Evolutionary conservation across 192 early-diverging fungal species (phyloP).

Genomic region (Diversispora epigaea): DNA sequence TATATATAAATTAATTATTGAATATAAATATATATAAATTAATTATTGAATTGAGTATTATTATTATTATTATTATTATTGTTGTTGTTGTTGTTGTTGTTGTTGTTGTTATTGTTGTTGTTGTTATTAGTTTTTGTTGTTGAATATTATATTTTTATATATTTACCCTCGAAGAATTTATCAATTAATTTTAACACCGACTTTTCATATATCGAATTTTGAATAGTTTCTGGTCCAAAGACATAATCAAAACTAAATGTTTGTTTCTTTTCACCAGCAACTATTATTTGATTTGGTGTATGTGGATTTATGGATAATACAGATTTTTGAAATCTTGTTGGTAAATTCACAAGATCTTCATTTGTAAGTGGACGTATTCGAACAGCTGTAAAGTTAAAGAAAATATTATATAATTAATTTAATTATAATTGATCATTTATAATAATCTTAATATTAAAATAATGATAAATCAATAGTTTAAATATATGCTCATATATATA

Average conservation of each 20-base stretch:
- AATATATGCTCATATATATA: too few species aligned
- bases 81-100: too few species aligned
- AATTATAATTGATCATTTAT: too few species aligned
- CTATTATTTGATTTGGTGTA: slow-evolving; percentile 11
- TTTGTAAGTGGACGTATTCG: slow-evolving; percentile 21
- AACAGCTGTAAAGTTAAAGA: slow-evolving; percentile 2
- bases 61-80: too few species aligned
- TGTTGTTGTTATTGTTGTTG: too few species aligned
- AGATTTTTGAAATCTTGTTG: slow-evolving; percentile 15
- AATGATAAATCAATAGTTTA: too few species aligned
- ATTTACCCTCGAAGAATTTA: slow-evolving; percentile 50
- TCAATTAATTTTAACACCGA: slow-evolving; percentile 47
- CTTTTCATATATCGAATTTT: slow-evolving; percentile 62
- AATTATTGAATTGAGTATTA: too few species aligned
- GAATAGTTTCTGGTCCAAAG: slow-evolving; percentile 59
- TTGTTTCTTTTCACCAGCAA: slow-evolving; percentile 11
- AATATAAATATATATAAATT: too few species aligned
- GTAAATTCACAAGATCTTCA: slow-evolving; percentile 10
- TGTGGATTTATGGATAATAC: not conserved
- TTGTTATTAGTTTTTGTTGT: too few species aligned
- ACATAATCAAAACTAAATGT: slow-evolving; percentile 66
- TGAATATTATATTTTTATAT: not conserved
- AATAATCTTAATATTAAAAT: too few species aligned
- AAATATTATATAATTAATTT: too few species aligned
- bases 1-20: not conserved